Percentiles rank a stretch among this genome's conserved stretches.
Conservation (phyloP, 2,329 filamentous ascomycete genomes). For the Colletotrichum liaoningense region DNA sequence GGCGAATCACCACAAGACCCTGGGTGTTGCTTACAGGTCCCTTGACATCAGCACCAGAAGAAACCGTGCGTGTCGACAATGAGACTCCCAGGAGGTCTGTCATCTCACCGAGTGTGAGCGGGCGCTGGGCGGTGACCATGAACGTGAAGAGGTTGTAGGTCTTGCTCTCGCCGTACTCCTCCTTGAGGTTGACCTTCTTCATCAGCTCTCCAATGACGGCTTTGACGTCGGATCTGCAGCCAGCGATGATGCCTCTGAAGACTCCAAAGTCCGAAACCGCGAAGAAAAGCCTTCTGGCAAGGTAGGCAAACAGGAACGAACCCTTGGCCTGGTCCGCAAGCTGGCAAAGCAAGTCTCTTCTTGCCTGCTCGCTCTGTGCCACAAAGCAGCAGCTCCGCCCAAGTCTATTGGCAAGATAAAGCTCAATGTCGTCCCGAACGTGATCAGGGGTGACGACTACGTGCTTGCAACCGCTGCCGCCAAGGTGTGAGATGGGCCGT, state of each 20-base stretch:
- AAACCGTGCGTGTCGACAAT: slow-evolving; percentile 37
- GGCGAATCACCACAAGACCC: slow-evolving; percentile 47
- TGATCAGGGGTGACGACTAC: slow-evolving; percentile 47
- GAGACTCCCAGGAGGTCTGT: slow-evolving; percentile 46
- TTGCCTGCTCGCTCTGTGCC: slow-evolving; percentile 34
- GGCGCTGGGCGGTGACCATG: slow-evolving; percentile 47
- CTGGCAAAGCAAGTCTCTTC: slow-evolving; percentile 42
- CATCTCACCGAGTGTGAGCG: slow-evolving; percentile 47
- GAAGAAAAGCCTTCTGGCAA: slow-evolving; percentile 43
- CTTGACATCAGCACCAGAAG: slow-evolving; percentile 36
- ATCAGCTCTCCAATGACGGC: slow-evolving; percentile 42
- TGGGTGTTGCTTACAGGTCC: slow-evolving; percentile 29
- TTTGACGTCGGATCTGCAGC: slow-evolving; percentile 40
- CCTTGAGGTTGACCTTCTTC: slow-evolving; percentile 40
- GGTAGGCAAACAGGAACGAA: slow-evolving; percentile 52
- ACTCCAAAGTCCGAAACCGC: slow-evolving; percentile 35
- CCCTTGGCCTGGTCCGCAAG: slow-evolving; percentile 47
- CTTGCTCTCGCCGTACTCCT: slow-evolving; percentile 38
- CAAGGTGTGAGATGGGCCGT: slow-evolving; percentile 45
- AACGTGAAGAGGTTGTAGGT: slow-evolving; percentile 45
- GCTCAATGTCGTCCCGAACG: slow-evolving; percentile 47
- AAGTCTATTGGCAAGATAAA: slow-evolving; percentile 42
- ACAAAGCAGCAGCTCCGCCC: slow-evolving; percentile 35
- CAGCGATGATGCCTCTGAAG: slow-evolving; percentile 40
- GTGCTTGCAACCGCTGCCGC: slow-evolving; percentile 43